Evolutionary conservation across 495 filamentous ascomycete genomes (phyloP), one percentile per base, ranked within the genome.

Genomic region (Podospora sp.): DNA sequence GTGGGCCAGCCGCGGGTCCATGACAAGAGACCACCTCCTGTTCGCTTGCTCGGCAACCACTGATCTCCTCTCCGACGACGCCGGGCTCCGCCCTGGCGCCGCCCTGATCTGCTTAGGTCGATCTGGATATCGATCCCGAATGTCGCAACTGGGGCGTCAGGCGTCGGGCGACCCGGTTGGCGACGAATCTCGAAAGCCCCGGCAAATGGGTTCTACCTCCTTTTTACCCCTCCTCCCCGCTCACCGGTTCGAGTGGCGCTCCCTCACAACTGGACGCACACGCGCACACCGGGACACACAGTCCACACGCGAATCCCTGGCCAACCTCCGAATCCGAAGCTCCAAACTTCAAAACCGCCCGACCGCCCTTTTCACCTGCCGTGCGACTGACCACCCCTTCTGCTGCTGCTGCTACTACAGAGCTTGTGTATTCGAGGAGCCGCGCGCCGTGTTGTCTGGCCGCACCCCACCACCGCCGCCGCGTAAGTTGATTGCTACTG

Each of bases 401-500:
- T 33, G 8, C 29, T 8, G 4, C 29, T 4, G 29, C 29, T n/a
- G 63, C 29, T 46, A 60, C 56, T n/a, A n/a, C n/a, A n/a, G n/a
- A 50, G 53, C 60, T 46, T 27, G 65, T 71, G 69, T 33, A 53
- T 50, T 56, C 50, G 60, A 67, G 57, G 60, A 60, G 60, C 40
- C 56, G 65, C 69, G 65, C 69, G 56, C 63, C 8, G 27, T 26
- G 21, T 66, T 50, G 62, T 68, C n/a, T 71, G 58, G 56, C 20
- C 51, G 49, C 22, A 22, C 12, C 24, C 51, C 61, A 40, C 51
- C 61, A 40, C 55, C 27, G 29, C 40, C 66, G 20, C 51, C 52
- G 57, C 21, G 57, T 63, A 68, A 40, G 63, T 74, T 71, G 63
- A 74, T 67, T 74, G 60, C 68, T 51, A n/a, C 36, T 58, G 67